Percentiles rank a stretch among this genome's conserved stretches.
Conservation (phyloP, 2,329 filamentous ascomycete species). For the Paecilomyces variotii region DNA sequence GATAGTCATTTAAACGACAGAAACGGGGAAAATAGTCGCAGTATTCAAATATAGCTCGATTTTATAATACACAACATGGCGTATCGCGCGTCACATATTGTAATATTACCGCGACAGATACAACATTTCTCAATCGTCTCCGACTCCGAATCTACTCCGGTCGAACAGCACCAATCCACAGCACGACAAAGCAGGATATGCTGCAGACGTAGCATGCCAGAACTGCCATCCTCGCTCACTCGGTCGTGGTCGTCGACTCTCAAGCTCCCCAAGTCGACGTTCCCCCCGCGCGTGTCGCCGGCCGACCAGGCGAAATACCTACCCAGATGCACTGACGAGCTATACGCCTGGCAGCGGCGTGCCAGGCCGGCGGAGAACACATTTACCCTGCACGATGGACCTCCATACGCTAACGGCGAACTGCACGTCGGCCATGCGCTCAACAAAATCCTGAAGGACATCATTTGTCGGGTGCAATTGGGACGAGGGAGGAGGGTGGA, state of each 20-base stretch:
- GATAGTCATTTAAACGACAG: background rate
- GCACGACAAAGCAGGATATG: conserved; percentile 13
- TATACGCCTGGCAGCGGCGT: conserved; percentile 77
- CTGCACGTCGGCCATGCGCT: conserved; percentile 90
- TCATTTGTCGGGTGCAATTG: conserved; percentile 75
- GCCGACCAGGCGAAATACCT: conserved; percentile 52
- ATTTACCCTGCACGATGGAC: conserved; percentile 89
- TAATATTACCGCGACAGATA: background rate
- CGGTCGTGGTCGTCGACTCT: conserved; percentile 64
- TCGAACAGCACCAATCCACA: background rate
- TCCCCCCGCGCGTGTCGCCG: conserved; percentile 47
- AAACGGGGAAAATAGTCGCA: too few species aligned
- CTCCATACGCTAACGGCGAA: conserved; percentile 88
- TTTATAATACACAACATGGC: background rate
- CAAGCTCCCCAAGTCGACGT: conserved; percentile 65
- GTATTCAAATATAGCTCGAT: too few species aligned
- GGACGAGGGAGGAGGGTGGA: conserved; percentile 66
- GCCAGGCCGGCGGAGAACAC: conserved; percentile 45
- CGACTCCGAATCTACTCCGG: background rate
- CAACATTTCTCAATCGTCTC: background rate
- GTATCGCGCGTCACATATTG: background rate
- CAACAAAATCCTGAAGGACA: conserved; percentile 96
- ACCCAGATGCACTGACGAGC: conserved; percentile 70
- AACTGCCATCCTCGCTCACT: conserved; percentile 27
- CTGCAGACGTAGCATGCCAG: conserved; percentile 28